phyloP scores from a whole-genome alignment of 108 stramenopile species.

The Conticribra guillardii region DNA sequence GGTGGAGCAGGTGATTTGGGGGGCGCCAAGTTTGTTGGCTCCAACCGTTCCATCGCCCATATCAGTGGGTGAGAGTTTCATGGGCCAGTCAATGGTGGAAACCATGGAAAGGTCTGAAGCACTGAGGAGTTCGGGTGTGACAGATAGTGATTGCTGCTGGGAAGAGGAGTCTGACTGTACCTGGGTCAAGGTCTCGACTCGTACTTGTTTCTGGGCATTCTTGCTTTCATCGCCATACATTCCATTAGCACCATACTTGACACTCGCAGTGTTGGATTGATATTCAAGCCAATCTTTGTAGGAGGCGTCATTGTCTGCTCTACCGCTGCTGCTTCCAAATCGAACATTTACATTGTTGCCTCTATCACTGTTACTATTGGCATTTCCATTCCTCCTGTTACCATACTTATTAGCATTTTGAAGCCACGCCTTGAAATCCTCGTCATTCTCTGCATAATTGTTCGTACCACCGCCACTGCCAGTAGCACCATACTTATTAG shows the following conservation, averaged over 20 bases:
- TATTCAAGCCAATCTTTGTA: slow-evolving; percentile 35
- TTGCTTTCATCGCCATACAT: slow-evolving; percentile 27
- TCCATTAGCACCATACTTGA: slow-evolving; percentile 34
- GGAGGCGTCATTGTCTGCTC: slow-evolving; percentile 1
- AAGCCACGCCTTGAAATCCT: slow-evolving; percentile 6
- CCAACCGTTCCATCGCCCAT: background rate
- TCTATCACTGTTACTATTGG: background rate
- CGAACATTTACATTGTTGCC: slow-evolving; percentile 18
- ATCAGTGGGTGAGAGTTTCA: slow-evolving; percentile 2
- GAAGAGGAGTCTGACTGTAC: background rate
- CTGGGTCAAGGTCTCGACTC: slow-evolving; percentile 2
- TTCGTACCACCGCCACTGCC: background rate
- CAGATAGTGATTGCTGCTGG: background rate
- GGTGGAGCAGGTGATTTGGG: slow-evolving; percentile 19
- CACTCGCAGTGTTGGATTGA: slow-evolving; percentile 13
- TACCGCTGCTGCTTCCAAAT: slow-evolving; percentile 6
- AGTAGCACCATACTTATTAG: slow-evolving; percentile 7
- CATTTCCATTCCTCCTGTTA: background rate
- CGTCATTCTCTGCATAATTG: slow-evolving; percentile 14
- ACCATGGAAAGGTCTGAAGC: slow-evolving; percentile 4
- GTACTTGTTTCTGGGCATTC: slow-evolving; percentile 2
- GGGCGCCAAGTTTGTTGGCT: background rate
- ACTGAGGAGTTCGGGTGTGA: background rate
- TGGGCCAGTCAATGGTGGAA: slow-evolving; percentile 45
- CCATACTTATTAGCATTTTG: background rate